Conservation (phyloP, 768 basidiomycete species). For the Arthromyces matolae region DNA sequence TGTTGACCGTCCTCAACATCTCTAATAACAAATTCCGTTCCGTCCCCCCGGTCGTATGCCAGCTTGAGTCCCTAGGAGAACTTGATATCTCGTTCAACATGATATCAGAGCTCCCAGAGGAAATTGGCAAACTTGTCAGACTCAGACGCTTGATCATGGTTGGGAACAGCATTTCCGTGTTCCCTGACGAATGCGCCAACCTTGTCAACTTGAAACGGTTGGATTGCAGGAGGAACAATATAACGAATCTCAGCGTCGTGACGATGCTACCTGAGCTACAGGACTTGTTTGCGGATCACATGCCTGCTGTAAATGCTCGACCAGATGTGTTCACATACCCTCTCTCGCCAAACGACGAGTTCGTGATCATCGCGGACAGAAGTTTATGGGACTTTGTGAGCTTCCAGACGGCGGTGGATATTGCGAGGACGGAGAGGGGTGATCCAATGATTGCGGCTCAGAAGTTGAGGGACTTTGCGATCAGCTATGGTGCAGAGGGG, state of each 20-base stretch:
- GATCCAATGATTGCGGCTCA: slow-evolving; percentile 83
- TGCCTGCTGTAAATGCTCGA: slow-evolving; percentile 86
- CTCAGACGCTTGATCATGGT: slow-evolving; percentile 77
- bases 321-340: slow-evolving; percentile 72
- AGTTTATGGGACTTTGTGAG: slow-evolving; percentile 93
- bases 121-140: slow-evolving; percentile 63
- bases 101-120: slow-evolving; percentile 75
- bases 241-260: slow-evolving; percentile 70
- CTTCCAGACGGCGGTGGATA: slow-evolving; percentile 94
- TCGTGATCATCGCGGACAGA: slow-evolving; percentile 91
- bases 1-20: slow-evolving; percentile 79
- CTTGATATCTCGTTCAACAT: slow-evolving; percentile 95
- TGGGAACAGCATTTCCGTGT: slow-evolving; percentile 74
- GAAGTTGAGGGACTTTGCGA: slow-evolving; percentile 93
- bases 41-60: slow-evolving; percentile 72
- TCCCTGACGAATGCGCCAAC: slow-evolving; percentile 58
- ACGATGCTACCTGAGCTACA: slow-evolving; percentile 68
- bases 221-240: slow-evolving; percentile 83
- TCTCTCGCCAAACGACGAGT: slow-evolving; percentile 85
- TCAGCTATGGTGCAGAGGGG: slow-evolving; percentile 92
- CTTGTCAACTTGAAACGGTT: slow-evolving; percentile 63
- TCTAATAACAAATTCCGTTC: slow-evolving; percentile 90
- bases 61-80: slow-evolving; percentile 70
- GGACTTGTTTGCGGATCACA: slow-evolving; percentile 70
- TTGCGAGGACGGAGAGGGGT: slow-evolving; percentile 69